Percentiles rank a stretch among this genome's conserved stretches.
Conservation (phyloP, 306 rosid species). For the Medicago lupulina region DNA sequence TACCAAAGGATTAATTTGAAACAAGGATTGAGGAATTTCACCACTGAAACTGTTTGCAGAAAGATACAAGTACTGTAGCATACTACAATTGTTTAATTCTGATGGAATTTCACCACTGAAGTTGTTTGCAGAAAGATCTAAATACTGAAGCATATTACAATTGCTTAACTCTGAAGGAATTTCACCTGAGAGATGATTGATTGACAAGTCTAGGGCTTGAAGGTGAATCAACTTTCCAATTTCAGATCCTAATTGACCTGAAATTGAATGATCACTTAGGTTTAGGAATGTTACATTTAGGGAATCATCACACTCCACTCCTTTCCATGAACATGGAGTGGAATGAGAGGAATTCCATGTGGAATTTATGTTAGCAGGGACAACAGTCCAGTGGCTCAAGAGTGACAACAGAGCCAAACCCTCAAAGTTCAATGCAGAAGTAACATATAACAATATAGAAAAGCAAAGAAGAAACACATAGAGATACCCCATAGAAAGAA, state of each 20-base stretch:
- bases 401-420: constrained; percentile 66
- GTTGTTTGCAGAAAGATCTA: constrained; percentile 54
- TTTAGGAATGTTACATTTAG: constrained; percentile 55
- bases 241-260: constrained; percentile 68
- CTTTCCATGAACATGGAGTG: constrained; percentile 82
- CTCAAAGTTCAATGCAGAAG: constrained; percentile 60
- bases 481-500: constrained; percentile 34
- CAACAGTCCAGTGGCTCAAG: constrained; percentile 51
- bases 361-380: constrained; percentile 53
- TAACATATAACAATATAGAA: constrained; percentile 38
- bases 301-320: constrained; percentile 60
- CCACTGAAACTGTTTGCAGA: constrained; percentile 56
- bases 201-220: constrained; percentile 29
- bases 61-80: constrained; percentile 54
- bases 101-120: constrained; percentile 49
- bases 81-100: constrained; percentile 48
- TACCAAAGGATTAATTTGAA: constrained; percentile 47
- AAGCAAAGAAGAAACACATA: constrained; percentile 40
- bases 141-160: constrained; percentile 53
- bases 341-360: constrained; percentile 70
- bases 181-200: constrained; percentile 22
- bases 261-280: constrained; percentile 53
- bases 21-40: constrained; percentile 60
- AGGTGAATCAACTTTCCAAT: constrained; percentile 46
- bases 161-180: constrained; percentile 35